phyloP scores from a whole-genome alignment of 306 rosid genomes.

The Mucuna pruriens region DNA sequence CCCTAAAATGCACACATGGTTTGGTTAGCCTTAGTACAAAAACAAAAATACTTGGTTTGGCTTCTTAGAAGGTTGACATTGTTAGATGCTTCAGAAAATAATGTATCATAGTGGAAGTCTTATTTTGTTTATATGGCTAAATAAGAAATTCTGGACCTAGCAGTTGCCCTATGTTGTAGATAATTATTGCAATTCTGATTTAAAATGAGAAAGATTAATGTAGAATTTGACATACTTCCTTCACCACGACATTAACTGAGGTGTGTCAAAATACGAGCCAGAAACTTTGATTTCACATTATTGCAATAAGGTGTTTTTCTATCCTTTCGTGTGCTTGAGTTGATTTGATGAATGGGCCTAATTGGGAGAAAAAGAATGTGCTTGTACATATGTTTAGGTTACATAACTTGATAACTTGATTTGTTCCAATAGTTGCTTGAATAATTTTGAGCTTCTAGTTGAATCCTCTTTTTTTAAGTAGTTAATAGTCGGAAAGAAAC shows the following conservation, averaged over 20 bases:
- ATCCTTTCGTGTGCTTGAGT: not conserved
- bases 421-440: not conserved
- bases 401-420: not conserved
- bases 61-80: not conserved
- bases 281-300: not conserved
- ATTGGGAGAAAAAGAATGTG: not conserved
- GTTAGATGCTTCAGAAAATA: constrained; percentile 2
- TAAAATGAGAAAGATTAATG: not conserved
- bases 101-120: not conserved
- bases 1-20: constrained; percentile 8
- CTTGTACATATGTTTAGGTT: not conserved
- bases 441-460: constrained; percentile 1
- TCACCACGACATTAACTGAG: not conserved
- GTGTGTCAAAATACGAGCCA: not conserved
- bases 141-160: not conserved
- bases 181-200: not conserved
- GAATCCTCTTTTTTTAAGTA: constrained; percentile 1
- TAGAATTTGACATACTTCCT: not conserved
- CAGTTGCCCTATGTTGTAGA: not conserved
- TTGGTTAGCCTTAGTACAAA: not conserved
- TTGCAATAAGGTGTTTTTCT: not conserved
- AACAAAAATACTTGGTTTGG: not conserved
- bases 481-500: not conserved
- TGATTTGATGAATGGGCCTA: constrained; percentile 6
- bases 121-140: not conserved